Evolutionary conservation across 768 basidiomycete genomes (phyloP).

Genomic region (Fibroporia radiculosa): DNA sequence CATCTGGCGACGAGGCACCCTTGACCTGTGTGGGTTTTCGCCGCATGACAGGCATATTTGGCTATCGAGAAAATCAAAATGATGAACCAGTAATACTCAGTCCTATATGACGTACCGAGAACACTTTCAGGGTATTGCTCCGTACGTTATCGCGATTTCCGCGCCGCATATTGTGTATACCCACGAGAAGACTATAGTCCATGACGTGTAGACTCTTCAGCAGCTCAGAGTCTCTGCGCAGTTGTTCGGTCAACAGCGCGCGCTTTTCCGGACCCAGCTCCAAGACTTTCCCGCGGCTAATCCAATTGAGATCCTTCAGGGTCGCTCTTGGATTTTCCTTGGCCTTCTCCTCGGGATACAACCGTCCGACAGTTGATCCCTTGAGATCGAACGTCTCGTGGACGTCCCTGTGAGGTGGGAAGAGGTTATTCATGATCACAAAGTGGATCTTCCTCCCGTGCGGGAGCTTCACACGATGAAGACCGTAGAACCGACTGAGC

Average conservation of each 20-base stretch:
- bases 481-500: constrained; percentile 89
- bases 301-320: constrained; percentile 96
- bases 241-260: constrained; percentile 84
- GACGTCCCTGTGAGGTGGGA: constrained; percentile 93
- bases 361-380: constrained; percentile 84
- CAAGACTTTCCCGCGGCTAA: constrained; percentile 64
- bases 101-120: constrained; percentile 54
- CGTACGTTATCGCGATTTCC: constrained; percentile 92
- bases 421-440: constrained; percentile 99
- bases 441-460: constrained; percentile 95
- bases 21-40: constrained; percentile 54
- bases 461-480: constrained; percentile 96
- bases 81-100: not conserved
- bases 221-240: constrained; percentile 81
- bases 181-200: constrained; percentile 94
- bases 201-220: constrained; percentile 80
- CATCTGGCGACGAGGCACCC: constrained; percentile 55
- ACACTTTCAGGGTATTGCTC: constrained; percentile 85
- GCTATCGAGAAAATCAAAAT: constrained; percentile 32
- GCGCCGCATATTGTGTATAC: constrained; percentile 84
- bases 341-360: constrained; percentile 79
- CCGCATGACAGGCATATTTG: constrained; percentile 58
- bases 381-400: constrained; percentile 98
- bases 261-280: constrained; percentile 96
- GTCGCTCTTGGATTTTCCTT: constrained; percentile 78